These are phyloP conservation scores for Bertia moriformis DNA, from an alignment of 2,329 filamentous ascomycete species.

Conservation along the genomic window DNA sequence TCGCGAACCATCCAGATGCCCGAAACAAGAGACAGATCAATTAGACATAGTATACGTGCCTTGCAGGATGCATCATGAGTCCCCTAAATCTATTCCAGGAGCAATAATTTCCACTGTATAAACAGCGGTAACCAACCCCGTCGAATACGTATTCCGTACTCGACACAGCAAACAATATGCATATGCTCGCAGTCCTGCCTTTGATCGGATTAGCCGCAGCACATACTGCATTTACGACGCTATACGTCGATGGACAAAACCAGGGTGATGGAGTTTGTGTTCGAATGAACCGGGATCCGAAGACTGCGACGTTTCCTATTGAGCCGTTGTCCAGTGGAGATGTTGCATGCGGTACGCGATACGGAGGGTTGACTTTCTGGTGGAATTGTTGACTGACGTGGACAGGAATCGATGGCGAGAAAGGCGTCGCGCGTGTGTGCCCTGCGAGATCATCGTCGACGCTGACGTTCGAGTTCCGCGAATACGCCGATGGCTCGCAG, in stretches of 20 bases:
- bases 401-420: conserved; percentile 26
- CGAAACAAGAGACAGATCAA: no score
- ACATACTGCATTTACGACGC: conserved; percentile 50
- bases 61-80: no score
- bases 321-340: conserved; percentile 37
- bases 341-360: conserved; percentile 58
- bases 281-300: conserved; percentile 42
- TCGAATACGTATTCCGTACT: no score
- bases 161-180: conserved; percentile 18
- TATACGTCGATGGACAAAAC: conserved; percentile 43
- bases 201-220: conserved; percentile 24
- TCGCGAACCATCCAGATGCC: no score
- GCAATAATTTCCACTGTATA: no score
- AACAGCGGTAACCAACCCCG: no score
- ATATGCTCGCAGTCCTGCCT: conserved; percentile 14
- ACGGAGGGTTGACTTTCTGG: conserved; percentile 29
- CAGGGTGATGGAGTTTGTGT: conserved; percentile 62
- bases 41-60: no score
- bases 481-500: conserved; percentile 36
- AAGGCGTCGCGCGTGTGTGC: conserved; percentile 30
- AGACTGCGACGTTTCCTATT: conserved; percentile 41
- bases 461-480: conserved; percentile 54
- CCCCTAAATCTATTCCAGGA: no score
- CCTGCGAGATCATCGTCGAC: conserved; percentile 33
- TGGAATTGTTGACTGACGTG: conserved; percentile 12